Conservation (phyloP, 108 stramenopile genomes). For the Conticribra guillardii region DNA sequence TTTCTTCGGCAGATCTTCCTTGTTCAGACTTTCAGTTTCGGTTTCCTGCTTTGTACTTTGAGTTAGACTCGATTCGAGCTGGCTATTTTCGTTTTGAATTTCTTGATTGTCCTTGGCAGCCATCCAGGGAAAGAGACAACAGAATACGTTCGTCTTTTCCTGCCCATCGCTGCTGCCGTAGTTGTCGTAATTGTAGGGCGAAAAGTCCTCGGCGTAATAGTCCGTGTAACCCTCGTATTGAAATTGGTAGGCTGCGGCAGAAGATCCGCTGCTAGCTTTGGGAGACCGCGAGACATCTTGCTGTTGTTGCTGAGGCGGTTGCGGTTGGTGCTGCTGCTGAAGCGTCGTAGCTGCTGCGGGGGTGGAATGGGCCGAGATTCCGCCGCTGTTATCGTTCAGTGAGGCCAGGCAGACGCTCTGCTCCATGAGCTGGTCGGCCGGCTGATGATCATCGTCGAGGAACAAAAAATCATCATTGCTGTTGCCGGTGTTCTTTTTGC, state of each 20-base stretch:
- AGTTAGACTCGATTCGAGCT: too few species aligned
- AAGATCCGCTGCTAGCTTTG: not conserved
- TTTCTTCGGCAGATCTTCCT: too few species aligned
- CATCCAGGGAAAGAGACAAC: slow-evolving; percentile 41
- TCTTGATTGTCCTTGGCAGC: not conserved
- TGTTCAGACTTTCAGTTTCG: too few species aligned
- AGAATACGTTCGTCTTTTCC: slow-evolving; percentile 22
- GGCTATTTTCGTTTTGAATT: too few species aligned
- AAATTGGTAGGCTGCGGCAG: slow-evolving; percentile 21
- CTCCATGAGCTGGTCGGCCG: not conserved
- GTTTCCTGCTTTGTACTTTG: too few species aligned
- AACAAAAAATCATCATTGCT: not conserved
- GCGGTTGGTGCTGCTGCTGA: not conserved
- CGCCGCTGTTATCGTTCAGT: not conserved
- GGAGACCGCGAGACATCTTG: not conserved
- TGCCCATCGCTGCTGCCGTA: not conserved
- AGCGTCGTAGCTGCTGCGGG: not conserved
- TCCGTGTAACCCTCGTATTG: slow-evolving; percentile 51
- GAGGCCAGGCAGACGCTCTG: not conserved
- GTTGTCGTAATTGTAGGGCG: slow-evolving; percentile 16
- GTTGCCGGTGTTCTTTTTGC: slow-evolving; percentile 1
- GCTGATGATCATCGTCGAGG: too few species aligned
- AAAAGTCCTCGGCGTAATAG: slow-evolving; percentile 44
- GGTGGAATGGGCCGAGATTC: not conserved
- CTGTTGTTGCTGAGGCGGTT: not conserved